A percentile compares a stretch with the other conserved stretches of the same genome.
These are phyloP conservation scores for Xylaria acuta DNA, from an alignment of 495 filamentous ascomycete genomes.

Conservation along the genomic window DNA sequence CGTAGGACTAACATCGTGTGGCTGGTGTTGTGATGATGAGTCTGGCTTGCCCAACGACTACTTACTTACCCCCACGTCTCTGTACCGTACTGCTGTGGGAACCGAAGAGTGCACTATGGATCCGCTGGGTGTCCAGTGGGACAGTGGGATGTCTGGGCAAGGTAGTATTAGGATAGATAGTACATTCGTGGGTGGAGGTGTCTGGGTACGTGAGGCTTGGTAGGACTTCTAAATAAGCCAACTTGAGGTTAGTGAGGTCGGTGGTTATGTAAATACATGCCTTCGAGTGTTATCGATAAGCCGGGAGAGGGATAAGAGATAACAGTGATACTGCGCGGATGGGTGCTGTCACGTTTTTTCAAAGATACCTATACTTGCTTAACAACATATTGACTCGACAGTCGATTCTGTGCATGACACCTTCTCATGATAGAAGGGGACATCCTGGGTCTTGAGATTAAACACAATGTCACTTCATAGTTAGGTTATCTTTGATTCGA, in stretches of 20 bases:
- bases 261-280: no score
- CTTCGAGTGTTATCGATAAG: background rate
- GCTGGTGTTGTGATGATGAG: constrained; percentile 8
- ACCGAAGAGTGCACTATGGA: background rate
- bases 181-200: background rate
- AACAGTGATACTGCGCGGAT: background rate
- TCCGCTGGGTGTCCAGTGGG: background rate
- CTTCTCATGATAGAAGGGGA: background rate
- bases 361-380: background rate
- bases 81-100: background rate
- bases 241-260: background rate
- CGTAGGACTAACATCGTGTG: constrained; percentile 21
- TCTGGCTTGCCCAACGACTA: constrained; percentile 10
- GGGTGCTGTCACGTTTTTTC: no score
- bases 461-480: background rate
- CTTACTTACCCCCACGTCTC: background rate
- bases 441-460: background rate
- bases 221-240: constrained; percentile 11
- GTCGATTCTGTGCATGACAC: background rate
- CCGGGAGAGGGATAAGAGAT: background rate
- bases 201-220: background rate
- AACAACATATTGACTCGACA: background rate
- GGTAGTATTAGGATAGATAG: background rate
- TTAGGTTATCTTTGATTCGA: background rate
- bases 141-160: background rate